Conservation (phyloP, 345 rosid species). For the Punica granatum region DNA sequence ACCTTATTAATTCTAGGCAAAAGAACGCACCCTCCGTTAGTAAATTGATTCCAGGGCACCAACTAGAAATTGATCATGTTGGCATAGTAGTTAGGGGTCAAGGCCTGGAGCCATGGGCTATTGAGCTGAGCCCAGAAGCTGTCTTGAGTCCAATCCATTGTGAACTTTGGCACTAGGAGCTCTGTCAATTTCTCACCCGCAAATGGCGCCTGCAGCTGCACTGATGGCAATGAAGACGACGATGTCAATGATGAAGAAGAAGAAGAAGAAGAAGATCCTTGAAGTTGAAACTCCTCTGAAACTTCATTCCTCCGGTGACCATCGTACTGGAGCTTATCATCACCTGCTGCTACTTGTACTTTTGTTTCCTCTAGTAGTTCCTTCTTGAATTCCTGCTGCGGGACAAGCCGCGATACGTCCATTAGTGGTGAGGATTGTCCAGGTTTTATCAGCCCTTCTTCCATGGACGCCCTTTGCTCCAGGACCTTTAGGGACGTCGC, state of each 20-base stretch:
- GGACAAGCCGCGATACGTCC: constrained; percentile 27
- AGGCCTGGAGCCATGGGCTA: constrained; percentile 83
- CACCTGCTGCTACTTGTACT: neutral
- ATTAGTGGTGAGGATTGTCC: constrained; percentile 32
- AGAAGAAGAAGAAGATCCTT: neutral
- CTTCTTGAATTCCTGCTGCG: constrained; percentile 24
- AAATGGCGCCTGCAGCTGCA: constrained; percentile 30
- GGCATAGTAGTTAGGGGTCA: constrained; percentile 39
- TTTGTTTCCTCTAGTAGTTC: neutral
- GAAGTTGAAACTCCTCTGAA: neutral
- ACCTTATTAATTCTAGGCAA: no score
- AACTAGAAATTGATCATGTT: constrained; percentile 45
- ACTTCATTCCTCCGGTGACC: neutral
- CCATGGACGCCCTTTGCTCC: constrained; percentile 78
- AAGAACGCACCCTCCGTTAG: no score
- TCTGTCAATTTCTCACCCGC: constrained; percentile 45
- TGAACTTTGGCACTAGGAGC: constrained; percentile 59
- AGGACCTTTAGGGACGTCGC: constrained; percentile 83
- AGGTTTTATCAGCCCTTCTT: constrained; percentile 34
- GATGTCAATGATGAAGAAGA: constrained; percentile 3
- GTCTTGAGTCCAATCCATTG: constrained; percentile 70
- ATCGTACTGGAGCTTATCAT: neutral
- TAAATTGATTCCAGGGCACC: neutral
- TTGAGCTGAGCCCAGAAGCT: constrained; percentile 34
- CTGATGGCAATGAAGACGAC: neutral